A percentile compares a stretch with the other conserved stretches of the same genome.
These are phyloP conservation scores for Hypoxylon cercidicola DNA, from an alignment of 495 filamentous ascomycete species.

Conservation along the genomic window DNA sequence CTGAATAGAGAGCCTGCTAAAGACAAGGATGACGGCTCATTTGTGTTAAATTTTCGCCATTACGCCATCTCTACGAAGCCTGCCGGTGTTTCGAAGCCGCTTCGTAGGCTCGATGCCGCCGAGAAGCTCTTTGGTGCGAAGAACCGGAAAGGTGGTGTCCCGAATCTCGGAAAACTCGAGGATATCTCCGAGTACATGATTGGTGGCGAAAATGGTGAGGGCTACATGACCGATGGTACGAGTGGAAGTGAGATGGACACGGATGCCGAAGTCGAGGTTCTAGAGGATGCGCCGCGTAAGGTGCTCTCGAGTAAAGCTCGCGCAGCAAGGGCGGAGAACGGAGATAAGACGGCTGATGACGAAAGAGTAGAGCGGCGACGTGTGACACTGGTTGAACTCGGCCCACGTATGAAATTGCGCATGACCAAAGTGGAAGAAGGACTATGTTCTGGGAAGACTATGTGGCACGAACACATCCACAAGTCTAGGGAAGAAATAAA, in stretches of 20 bases:
- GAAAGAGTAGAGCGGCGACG: slow-evolving; percentile 77
- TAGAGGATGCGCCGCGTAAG: slow-evolving; percentile 76
- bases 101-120: slow-evolving; percentile 89
- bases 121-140: slow-evolving; percentile 71
- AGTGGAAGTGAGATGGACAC: slow-evolving; percentile 93
- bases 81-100: slow-evolving; percentile 81
- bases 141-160: slow-evolving; percentile 75
- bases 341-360: slow-evolving; percentile 42
- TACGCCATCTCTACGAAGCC: slow-evolving; percentile 93
- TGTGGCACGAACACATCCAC: slow-evolving; percentile 95
- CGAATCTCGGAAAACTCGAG: slow-evolving; percentile 87
- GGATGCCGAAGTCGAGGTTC: slow-evolving; percentile 93
- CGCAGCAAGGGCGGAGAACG: slow-evolving; percentile 50
- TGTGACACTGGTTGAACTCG: slow-evolving; percentile 91
- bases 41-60: slow-evolving; percentile 90
- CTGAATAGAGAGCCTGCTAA: slow-evolving; percentile 78
- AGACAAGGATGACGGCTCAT: slow-evolving; percentile 70
- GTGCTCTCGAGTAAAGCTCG: slow-evolving; percentile 71
- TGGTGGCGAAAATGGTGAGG: slow-evolving; percentile 75
- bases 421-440: slow-evolving; percentile 98
- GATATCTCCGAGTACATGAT: slow-evolving; percentile 97
- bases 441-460: slow-evolving; percentile 85
- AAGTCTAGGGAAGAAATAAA: slow-evolving; percentile 83
- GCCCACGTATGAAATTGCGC: slow-evolving; percentile 87
- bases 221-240: slow-evolving; percentile 84